Conservation (phyloP, 1,139 yeast genomes). For the Sugiyamaella sp. region DNA sequence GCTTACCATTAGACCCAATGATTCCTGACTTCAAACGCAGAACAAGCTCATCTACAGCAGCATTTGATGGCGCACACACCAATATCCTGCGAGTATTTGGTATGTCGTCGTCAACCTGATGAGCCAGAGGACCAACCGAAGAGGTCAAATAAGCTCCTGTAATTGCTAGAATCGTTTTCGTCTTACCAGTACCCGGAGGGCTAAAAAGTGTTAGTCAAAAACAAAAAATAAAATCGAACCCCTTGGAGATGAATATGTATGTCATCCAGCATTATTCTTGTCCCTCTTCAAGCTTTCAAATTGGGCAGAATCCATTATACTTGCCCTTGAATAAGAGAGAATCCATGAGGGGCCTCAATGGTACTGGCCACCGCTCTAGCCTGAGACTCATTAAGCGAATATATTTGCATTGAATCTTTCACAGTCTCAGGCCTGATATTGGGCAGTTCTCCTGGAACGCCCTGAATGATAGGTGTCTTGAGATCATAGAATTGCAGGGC, state of each 20-base stretch:
- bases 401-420: conserved; percentile 48
- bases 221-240: neutral
- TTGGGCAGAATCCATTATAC: conserved; percentile 19
- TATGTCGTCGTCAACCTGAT: conserved; percentile 24
- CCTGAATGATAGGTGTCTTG: conserved; percentile 62
- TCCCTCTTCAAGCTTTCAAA: too few relatives aligned
- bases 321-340: conserved; percentile 85
- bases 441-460: conserved; percentile 58
- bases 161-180: conserved; percentile 92
- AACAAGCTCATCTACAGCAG: conserved; percentile 98
- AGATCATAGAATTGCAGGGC: conserved; percentile 84
- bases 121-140: neutral
- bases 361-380: conserved; percentile 86
- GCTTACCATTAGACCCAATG: conserved; percentile 54
- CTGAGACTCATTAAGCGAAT: conserved; percentile 80
- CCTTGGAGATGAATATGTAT: too few relatives aligned
- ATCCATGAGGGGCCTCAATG: conserved; percentile 61
- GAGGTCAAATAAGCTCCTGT: conserved; percentile 71
- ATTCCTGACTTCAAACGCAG: conserved; percentile 80
- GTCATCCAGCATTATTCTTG: too few relatives aligned
- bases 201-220: conserved; percentile 26
- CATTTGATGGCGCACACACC: conserved; percentile 98
- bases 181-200: conserved; percentile 98
- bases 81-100: conserved; percentile 57
- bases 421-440: conserved; percentile 44